Percentiles rank a stretch among this genome's conserved stretches.
Conservation (phyloP, 2,329 filamentous ascomycete species). For the Calonectria crousiana region DNA sequence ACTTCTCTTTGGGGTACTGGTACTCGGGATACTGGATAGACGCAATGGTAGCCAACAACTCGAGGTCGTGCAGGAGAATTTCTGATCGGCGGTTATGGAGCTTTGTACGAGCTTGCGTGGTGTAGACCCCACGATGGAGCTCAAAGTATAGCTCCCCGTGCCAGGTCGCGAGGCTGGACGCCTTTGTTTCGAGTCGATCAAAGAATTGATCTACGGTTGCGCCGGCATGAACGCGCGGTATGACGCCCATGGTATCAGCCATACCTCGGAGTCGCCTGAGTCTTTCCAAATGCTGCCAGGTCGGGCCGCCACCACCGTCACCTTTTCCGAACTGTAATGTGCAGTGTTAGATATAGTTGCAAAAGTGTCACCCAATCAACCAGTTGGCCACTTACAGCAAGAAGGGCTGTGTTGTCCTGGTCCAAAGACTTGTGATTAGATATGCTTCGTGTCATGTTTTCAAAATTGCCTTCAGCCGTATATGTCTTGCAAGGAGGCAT, state of each 20-base stretch:
- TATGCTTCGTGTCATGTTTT: conserved; percentile 86
- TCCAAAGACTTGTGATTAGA: conserved; percentile 92
- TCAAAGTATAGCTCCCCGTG: conserved; percentile 99
- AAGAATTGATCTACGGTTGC: conserved; percentile 96
- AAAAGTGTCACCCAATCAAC: not conserved
- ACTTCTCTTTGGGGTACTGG: conserved; percentile 90
- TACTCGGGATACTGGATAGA: conserved; percentile 80
- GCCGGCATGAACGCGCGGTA: conserved; percentile 90
- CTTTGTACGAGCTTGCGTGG: conserved; percentile 98
- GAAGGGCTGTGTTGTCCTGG: conserved; percentile 85
- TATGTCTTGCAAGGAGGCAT: conserved; percentile 98
- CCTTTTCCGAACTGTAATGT: conserved; percentile 65
- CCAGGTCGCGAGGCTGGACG: conserved; percentile 86
- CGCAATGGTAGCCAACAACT: conserved; percentile 87
- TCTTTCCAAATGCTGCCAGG: conserved; percentile 62
- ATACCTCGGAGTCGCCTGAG: conserved; percentile 84
- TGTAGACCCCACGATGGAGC: conserved; percentile 95
- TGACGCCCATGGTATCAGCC: conserved; percentile 81
- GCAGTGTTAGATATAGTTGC: no score
- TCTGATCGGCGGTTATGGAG: conserved; percentile 90
- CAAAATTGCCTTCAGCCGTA: conserved; percentile 93
- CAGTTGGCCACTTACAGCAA: conserved; percentile 55
- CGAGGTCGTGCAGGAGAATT: conserved; percentile 86
- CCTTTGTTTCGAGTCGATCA: conserved; percentile 83
- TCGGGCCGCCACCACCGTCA: conserved; percentile 63